A percentile compares a stretch with the other conserved stretches of the same genome.
Conservation (phyloP, 1,284 basidiomycete species). For the Cryptococcus sp. region DNA sequence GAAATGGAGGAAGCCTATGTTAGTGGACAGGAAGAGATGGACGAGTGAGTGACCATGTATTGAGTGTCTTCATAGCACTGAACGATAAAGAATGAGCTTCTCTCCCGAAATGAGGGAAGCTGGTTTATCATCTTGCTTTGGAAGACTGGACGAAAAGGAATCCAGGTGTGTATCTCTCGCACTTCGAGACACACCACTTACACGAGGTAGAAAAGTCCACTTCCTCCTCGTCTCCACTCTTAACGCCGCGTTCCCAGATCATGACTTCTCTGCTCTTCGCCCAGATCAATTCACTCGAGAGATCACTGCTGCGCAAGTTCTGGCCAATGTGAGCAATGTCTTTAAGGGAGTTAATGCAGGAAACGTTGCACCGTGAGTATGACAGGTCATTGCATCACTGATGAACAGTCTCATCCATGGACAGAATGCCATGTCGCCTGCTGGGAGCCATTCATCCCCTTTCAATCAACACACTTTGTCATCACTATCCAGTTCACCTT, state of each 20-base stretch:
- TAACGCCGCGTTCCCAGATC: constrained; percentile 94
- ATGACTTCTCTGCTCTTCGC: constrained; percentile 91
- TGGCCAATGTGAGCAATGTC: constrained; percentile 26
- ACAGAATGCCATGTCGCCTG: background rate
- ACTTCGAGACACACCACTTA: background rate
- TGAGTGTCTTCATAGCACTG: background rate
- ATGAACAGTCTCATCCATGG: background rate
- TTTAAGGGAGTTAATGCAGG: constrained; percentile 6
- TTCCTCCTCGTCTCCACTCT: constrained; percentile 88
- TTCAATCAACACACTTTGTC: background rate
- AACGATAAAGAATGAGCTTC: constrained; percentile 37
- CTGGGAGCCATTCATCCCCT: background rate
- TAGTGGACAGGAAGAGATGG: constrained; percentile 44
- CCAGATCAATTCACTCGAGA: constrained; percentile 86
- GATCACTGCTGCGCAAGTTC: constrained; percentile 57
- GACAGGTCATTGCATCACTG: background rate
- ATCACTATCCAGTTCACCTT: constrained; percentile 7
- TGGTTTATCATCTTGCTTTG: constrained; percentile 44
- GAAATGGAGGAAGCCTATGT: constrained; percentile 78
- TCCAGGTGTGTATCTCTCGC: constrained; percentile 31
- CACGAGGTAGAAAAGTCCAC: constrained; percentile 40
- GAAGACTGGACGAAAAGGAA: constrained; percentile 45
- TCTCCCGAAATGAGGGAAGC: constrained; percentile 47
- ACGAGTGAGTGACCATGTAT: constrained; percentile 35
- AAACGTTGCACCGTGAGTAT: constrained; percentile 4